Evolutionary conservation across 2,329 filamentous ascomycete genomes (phyloP).

Genomic region (Fusarium longipes): DNA sequence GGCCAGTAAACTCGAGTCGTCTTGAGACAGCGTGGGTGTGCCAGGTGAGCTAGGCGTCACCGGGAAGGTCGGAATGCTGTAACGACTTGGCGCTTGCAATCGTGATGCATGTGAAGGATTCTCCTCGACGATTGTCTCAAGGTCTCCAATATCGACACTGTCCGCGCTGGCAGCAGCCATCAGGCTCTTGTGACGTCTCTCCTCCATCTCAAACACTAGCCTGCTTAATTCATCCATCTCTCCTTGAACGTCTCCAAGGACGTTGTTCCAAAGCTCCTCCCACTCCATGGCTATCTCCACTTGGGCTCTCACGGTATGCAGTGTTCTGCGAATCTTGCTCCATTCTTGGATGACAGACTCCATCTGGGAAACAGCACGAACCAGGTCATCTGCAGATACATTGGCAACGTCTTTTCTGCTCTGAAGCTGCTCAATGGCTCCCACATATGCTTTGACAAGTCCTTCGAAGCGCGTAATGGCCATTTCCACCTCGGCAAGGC

Average conservation of each 20-base stretch:
- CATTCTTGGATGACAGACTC: conserved; percentile 87
- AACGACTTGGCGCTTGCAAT: conserved; percentile 69
- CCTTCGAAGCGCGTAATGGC: conserved; percentile 87
- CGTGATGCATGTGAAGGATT: conserved; percentile 69
- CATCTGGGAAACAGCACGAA: conserved; percentile 85
- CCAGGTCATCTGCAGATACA: conserved; percentile 78
- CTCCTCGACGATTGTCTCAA: conserved; percentile 94
- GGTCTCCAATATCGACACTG: conserved; percentile 82
- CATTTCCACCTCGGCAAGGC: conserved; percentile 76
- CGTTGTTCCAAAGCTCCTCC: conserved; percentile 96
- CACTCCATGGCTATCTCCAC: conserved; percentile 99
- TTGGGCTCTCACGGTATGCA: conserved; percentile 85
- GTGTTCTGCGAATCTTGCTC: conserved; percentile 80
- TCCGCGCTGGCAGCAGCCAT: conserved; percentile 71
- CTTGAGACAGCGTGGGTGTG: conserved; percentile 70
- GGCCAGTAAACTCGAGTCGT: conserved; percentile 88
- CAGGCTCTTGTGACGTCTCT: conserved; percentile 85
- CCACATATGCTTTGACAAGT: conserved; percentile 90
- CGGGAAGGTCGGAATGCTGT: conserved; percentile 75
- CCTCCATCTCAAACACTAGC: conserved; percentile 97
- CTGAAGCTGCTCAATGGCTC: conserved; percentile 93
- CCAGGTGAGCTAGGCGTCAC: conserved; percentile 70
- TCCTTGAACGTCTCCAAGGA: conserved; percentile 90
- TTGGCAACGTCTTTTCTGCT: conserved; percentile 77
- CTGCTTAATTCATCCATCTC: conserved; percentile 84